Base-by-base conservation (phyloP, 2,329 filamentous ascomycete species). In the Juglanconis oblonga region DNA sequence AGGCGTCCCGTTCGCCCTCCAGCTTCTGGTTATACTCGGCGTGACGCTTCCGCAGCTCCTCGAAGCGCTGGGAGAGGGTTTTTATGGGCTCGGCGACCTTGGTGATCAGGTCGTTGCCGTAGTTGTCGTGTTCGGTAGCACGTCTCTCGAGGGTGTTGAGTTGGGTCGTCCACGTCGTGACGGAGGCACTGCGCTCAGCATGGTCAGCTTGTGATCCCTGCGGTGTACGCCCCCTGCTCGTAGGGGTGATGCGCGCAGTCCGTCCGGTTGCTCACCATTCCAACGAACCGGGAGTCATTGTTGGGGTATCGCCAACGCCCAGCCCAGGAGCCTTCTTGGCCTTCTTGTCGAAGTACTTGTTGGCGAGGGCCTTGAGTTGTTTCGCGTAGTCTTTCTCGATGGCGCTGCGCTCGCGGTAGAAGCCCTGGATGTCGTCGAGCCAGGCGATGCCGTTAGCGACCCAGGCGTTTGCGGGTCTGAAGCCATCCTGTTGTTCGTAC, bases 381-480 rank as follows among this genome's bases (percentile, higher is more conserved):
- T 89, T 84, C 69, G 91, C 90, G 74, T 99, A 98, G 74, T 99
- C 96, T 77, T 97, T 97, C 78, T 99, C 95, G 73, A 99, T 97
- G 40, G 81, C 87, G 71, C 92, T 91, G 60, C 96, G 87, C 76
- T 99, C 95, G 65, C 95, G 91, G 80, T 98, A 99, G 80, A 98
- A 99, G 71, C 91, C 88, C 74, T 99, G 92, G 64, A 99, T 91
- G 69, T 99, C 95, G 70, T 97, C 94, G 62, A 99, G 87, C 94
- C 94, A 99, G 66, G 85, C 81, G 73, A 99, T 96, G 65, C 94
- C 92, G 73, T 91, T 88, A 64, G 87, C 82, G 59, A 96, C 91
- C 95, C 95, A 99, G 69, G 84, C 86, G 77, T 93, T 97, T 73
- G 96, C 92, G 17, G 92, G 87, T 77, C 96, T 97, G 83, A 97